phyloP scores from a whole-genome alignment of 2,329 filamentous ascomycete genomes.

The Cercospora citrullina region DNA sequence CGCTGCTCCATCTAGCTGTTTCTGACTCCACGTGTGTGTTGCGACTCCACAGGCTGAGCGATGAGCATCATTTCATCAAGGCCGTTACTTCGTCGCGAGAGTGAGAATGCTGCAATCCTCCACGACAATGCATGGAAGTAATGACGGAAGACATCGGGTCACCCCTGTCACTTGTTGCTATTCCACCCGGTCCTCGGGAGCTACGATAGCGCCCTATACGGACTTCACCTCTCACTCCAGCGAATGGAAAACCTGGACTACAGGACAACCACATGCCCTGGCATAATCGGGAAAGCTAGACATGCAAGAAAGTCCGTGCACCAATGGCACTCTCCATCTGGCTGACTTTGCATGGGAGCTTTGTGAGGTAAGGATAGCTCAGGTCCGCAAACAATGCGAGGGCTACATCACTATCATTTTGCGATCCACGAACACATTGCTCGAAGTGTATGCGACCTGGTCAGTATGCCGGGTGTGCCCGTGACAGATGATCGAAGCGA shows the following conservation, averaged over 20 bases:
- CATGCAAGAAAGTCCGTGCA: not conserved
- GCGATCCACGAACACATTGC: not conserved
- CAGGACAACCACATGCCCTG: not conserved
- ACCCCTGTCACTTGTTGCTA: not conserved
- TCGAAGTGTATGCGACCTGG: not conserved
- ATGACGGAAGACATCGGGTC: not conserved
- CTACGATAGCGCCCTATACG: not conserved
- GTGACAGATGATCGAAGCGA: slow-evolving; percentile 1
- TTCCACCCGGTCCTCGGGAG: not conserved
- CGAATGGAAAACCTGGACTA: not conserved
- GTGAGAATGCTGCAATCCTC: not conserved
- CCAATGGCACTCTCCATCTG: not conserved
- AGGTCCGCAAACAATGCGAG: not conserved
- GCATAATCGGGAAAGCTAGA: not conserved
- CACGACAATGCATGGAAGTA: not conserved
- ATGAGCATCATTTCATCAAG: not conserved
- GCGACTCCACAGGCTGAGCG: not conserved
- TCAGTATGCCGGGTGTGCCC: not conserved
- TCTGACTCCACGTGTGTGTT: not conserved
- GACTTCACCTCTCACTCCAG: not conserved
- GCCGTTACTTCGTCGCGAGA: not conserved
- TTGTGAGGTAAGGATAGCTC: not conserved
- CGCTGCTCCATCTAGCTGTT: not conserved
- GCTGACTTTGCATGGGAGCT: slow-evolving; percentile 1
- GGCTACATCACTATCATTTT: not conserved